These are phyloP conservation scores for Echeveria elegans DNA, from an alignment of 164 flowering plant species.

Conservation along the genomic window DNA sequence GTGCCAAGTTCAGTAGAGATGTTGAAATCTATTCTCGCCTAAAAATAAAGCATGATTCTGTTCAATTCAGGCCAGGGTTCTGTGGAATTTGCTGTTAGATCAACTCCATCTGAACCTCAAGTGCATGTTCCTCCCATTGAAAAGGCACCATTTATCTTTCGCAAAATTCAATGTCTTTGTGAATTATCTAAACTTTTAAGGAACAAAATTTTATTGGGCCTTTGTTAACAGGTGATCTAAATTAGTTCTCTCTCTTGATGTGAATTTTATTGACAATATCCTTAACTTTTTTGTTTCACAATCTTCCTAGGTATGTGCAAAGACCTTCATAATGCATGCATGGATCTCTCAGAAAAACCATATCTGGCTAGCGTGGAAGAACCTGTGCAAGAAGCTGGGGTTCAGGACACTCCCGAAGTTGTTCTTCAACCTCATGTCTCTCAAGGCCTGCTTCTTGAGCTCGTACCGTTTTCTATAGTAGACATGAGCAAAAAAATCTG, in stretches of 20 bases:
- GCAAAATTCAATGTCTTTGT: slow-evolving; percentile 6
- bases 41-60: slow-evolving; percentile 6
- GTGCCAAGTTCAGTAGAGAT: neutral
- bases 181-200: slow-evolving; percentile 12
- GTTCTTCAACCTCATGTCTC: neutral
- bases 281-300: neutral
- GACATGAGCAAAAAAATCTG: too few relatives aligned
- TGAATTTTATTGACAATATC: neutral
- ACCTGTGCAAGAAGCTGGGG: neutral
- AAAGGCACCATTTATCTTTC: slow-evolving; percentile 13
- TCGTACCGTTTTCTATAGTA: too few relatives aligned
- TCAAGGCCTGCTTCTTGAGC: too few relatives aligned
- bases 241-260: neutral
- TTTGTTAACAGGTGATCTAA: slow-evolving; percentile 35
- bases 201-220: slow-evolving; percentile 43
- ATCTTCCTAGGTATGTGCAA: neutral
- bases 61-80: slow-evolving; percentile 27
- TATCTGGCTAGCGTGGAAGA: neutral
- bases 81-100: slow-evolving; percentile 31
- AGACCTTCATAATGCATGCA: neutral
- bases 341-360: neutral
- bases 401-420: neutral
- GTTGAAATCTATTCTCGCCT: neutral
- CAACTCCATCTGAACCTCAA: slow-evolving; percentile 47
- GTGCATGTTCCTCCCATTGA: slow-evolving; percentile 1